phyloP scores from a whole-genome alignment of 305 asterid genomes.

The Nicotiana rustica region DNA sequence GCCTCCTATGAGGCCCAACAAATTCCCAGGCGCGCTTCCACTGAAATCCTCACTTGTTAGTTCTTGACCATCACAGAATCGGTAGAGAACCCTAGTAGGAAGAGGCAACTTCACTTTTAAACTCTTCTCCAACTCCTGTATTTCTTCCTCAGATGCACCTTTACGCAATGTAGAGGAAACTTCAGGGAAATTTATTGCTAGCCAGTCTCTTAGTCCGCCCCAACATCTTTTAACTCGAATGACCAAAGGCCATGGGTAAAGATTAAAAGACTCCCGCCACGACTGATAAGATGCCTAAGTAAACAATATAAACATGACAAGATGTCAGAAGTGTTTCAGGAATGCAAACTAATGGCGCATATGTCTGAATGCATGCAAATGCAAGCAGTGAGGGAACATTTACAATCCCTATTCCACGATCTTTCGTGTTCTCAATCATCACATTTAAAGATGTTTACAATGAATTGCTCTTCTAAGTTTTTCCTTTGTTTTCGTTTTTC shows the following conservation, averaged over 20 bases:
- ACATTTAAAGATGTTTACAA: neutral
- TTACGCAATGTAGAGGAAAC: slow-evolving; percentile 69
- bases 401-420: neutral
- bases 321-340: neutral
- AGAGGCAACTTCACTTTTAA: slow-evolving; percentile 84
- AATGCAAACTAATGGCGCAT: neutral
- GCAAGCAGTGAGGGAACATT: neutral
- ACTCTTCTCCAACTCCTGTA: slow-evolving; percentile 62
- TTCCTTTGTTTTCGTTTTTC: too few relatives aligned
- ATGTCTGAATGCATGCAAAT: slow-evolving; percentile 1
- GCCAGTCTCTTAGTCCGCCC: slow-evolving; percentile 72
- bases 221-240: slow-evolving; percentile 74
- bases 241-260: slow-evolving; percentile 93
- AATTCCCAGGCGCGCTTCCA: slow-evolving; percentile 51
- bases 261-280: slow-evolving; percentile 75
- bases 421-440: neutral
- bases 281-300: slow-evolving; percentile 71
- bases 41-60: slow-evolving; percentile 46
- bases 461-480: neutral
- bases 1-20: slow-evolving; percentile 93
- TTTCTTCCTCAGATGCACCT: slow-evolving; percentile 83
- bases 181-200: slow-evolving; percentile 72
- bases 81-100: slow-evolving; percentile 81
- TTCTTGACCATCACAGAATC: slow-evolving; percentile 89
- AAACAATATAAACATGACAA: slow-evolving; percentile 24